These are phyloP conservation scores for Hibiscus syriacus DNA, from an alignment of 345 rosid genomes.

Conservation along the genomic window DNA sequence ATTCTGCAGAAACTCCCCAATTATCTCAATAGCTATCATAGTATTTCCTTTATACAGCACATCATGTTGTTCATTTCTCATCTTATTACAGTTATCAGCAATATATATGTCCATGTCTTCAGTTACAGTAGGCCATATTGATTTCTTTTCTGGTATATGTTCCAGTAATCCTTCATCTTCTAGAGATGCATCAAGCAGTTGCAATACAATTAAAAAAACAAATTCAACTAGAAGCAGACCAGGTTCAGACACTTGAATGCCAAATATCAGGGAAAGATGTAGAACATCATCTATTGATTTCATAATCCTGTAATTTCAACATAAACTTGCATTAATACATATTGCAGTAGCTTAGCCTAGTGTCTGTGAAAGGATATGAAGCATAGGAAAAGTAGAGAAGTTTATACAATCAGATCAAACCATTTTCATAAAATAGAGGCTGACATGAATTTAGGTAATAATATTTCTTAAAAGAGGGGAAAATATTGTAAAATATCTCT, in stretches of 20 bases:
- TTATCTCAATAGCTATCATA: too few species aligned
- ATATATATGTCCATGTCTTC: conserved; percentile 62
- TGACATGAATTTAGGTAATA: background rate
- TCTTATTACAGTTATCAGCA: conserved; percentile 32
- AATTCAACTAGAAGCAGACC: too few species aligned
- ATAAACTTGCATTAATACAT: conserved; percentile 16
- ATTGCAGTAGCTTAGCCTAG: background rate
- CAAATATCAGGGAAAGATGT: conserved; percentile 73
- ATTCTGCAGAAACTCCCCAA: too few species aligned
- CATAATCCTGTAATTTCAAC: too few species aligned
- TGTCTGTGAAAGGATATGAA: background rate
- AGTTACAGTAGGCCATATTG: conserved; percentile 50
- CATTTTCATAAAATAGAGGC: background rate
- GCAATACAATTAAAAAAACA: conserved; percentile 73
- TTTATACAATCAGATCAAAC: too few species aligned
- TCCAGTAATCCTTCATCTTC: conserved; percentile 88
- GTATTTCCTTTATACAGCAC: too few species aligned
- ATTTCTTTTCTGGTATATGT: conserved; percentile 45
- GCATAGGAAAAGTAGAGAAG: background rate
- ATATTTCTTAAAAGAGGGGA: background rate
- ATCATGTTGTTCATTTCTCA: conserved; percentile 46
- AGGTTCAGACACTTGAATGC: conserved; percentile 49
- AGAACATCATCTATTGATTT: too few species aligned
- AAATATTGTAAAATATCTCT: background rate
- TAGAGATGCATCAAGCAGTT: conserved; percentile 86